Percentiles rank a stretch among this genome's conserved stretches.
These are phyloP conservation scores for Russula brevipes DNA, from an alignment of 768 basidiomycete species.

Conservation along the genomic window DNA sequence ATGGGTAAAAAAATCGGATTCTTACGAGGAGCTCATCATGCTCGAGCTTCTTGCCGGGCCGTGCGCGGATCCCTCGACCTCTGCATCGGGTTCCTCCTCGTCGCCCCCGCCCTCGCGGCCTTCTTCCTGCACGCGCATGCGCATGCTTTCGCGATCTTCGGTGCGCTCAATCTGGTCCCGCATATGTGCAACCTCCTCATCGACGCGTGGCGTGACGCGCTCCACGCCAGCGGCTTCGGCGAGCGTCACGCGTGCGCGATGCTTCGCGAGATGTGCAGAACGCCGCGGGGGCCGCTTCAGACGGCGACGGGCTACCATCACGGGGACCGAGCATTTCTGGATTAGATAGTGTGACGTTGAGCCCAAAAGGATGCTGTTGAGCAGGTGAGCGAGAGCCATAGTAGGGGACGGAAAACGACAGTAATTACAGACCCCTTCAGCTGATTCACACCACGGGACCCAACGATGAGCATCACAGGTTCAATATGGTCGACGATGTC, in stretches of 20 bases:
- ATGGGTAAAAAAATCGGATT: neutral
- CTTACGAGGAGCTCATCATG: conserved; percentile 17
- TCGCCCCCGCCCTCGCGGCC: conserved; percentile 15
- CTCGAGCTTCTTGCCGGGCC: conserved; percentile 20
- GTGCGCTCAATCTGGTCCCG: conserved; percentile 70
- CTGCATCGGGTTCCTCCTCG: conserved; percentile 19
- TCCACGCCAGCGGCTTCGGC: conserved; percentile 84
- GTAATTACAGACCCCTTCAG: conserved; percentile 68
- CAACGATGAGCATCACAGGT: conserved; percentile 91
- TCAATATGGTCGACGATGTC: conserved; percentile 84
- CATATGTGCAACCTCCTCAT: conserved; percentile 78
- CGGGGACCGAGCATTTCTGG: conserved; percentile 91
- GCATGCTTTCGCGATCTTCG: conserved; percentile 38
- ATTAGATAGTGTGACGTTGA: conserved; percentile 94
- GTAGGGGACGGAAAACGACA: neutral
- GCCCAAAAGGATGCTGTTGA: conserved; percentile 76
- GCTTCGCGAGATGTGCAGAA: conserved; percentile 73
- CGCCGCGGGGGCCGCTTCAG: conserved; percentile 83
- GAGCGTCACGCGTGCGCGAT: conserved; percentile 78
- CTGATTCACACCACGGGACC: conserved; percentile 84
- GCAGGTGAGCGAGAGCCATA: conserved; percentile 2
- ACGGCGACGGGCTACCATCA: conserved; percentile 92
- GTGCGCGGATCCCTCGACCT: conserved; percentile 20
- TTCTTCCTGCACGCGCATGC: conserved; percentile 23
- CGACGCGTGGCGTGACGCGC: conserved; percentile 78